phyloP scores from a whole-genome alignment of 306 rosid species.

The Myrica gale region DNA sequence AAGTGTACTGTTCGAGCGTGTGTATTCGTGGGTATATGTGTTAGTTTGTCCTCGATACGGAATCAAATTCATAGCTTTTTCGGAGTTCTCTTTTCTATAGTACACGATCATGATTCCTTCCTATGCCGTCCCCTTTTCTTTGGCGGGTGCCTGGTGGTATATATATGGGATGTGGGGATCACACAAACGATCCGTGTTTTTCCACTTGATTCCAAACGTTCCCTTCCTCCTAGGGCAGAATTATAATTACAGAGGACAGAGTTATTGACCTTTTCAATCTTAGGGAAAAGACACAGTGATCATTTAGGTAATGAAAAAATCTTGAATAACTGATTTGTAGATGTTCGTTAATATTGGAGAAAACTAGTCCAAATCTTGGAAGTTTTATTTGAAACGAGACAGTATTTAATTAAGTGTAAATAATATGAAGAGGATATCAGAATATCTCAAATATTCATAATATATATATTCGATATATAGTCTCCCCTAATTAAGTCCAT shows the following conservation, averaged over 20 bases:
- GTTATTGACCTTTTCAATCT: background rate
- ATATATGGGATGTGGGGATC: background rate
- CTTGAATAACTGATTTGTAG: too few relatives aligned
- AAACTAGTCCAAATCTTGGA: too few relatives aligned
- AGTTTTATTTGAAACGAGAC: too few relatives aligned
- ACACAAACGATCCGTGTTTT: background rate
- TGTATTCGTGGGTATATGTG: background rate
- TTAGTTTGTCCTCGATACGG: slow-evolving; percentile 15
- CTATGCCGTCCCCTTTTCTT: background rate
- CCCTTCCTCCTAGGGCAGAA: background rate
- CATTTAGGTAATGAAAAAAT: too few relatives aligned
- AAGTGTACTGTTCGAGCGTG: too few relatives aligned
- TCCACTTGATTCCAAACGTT: background rate
- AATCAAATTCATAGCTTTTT: slow-evolving; percentile 5
- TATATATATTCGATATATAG: too few relatives aligned
- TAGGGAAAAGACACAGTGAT: too few relatives aligned
- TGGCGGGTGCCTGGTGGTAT: background rate
- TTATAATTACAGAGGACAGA: background rate
- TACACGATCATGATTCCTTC: background rate
- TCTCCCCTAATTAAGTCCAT: too few relatives aligned
- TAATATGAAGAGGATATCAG: too few relatives aligned
- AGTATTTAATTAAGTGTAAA: too few relatives aligned
- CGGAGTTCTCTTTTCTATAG: background rate
- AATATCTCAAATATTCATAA: too few relatives aligned
- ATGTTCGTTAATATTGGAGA: too few relatives aligned